phyloP scores from a whole-genome alignment of 805 yeast genomes.

The Candida krabiensis region DNA sequence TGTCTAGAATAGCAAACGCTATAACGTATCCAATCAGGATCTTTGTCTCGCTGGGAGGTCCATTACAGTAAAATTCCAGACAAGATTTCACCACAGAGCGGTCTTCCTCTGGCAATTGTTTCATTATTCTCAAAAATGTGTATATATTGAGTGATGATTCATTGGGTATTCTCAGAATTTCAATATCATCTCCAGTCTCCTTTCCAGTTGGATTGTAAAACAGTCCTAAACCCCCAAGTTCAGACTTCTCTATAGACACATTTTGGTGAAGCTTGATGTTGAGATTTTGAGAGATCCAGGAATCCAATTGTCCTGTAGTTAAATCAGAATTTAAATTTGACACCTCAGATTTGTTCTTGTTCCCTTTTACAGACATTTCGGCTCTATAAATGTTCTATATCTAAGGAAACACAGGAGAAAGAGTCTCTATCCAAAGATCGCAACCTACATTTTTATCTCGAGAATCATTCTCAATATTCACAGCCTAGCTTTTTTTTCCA shows the following conservation, averaged over 20 bases:
- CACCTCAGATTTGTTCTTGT: too few relatives aligned
- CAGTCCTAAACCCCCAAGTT: constrained; percentile 38
- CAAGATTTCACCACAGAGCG: constrained; percentile 16
- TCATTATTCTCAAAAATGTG: constrained; percentile 23
- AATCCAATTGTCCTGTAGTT: too few relatives aligned
- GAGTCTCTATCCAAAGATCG: too few relatives aligned
- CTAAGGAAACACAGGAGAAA: too few relatives aligned
- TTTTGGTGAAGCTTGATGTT: constrained; percentile 5
- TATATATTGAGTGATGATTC: constrained; percentile 34
- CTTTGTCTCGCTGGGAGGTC: constrained; percentile 23
- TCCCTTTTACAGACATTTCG: too few relatives aligned
- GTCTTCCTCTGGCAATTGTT: constrained; percentile 19
- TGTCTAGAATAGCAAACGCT: constrained; percentile 17
- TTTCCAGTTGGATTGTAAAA: constrained; percentile 21
- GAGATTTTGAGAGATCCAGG: constrained; percentile 1
- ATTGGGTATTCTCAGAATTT: constrained; percentile 40
- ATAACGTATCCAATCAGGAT: constrained; percentile 27
- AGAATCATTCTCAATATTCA: too few relatives aligned
- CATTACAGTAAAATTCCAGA: constrained; percentile 18
- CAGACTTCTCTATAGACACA: constrained; percentile 17
- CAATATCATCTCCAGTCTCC: constrained; percentile 17
- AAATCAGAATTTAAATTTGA: too few relatives aligned
- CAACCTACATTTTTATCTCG: too few relatives aligned
- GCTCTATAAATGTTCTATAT: too few relatives aligned
- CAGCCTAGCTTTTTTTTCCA: too few relatives aligned